These are phyloP conservation scores for Globisporangium cederbergense DNA, from an alignment of 352 stramenopile genomes.

Conservation along the genomic window DNA sequence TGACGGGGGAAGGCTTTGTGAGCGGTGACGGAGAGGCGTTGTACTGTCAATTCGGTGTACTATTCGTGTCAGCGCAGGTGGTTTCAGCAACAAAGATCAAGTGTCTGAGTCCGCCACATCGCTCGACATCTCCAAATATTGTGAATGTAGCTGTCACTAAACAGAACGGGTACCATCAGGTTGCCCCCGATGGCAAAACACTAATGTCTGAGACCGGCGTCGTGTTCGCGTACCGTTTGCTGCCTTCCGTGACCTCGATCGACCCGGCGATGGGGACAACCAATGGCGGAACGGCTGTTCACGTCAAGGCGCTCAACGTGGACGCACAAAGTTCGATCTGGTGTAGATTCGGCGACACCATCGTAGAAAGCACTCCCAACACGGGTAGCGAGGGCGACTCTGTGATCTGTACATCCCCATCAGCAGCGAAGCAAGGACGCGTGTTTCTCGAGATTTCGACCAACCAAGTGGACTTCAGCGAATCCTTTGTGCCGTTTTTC, in stretches of 20 bases:
- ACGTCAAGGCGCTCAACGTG: constrained; percentile 20
- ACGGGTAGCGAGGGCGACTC: neutral
- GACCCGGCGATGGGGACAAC: constrained; percentile 18
- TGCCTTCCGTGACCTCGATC: constrained; percentile 26
- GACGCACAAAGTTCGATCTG: constrained; percentile 15
- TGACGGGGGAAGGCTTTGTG: constrained; percentile 35
- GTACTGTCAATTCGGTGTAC: constrained; percentile 38
- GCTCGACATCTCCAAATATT: constrained; percentile 12
- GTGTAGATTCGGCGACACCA: constrained; percentile 35
- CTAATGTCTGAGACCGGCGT: constrained; percentile 5
- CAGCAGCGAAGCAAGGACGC: constrained; percentile 8
- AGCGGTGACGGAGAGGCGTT: neutral
- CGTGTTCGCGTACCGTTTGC: constrained; percentile 31
- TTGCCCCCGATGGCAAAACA: neutral
- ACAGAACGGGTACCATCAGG: neutral
- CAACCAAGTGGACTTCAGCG: constrained; percentile 46
- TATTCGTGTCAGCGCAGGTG: constrained; percentile 25
- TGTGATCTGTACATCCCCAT: constrained; percentile 23
- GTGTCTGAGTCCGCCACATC: constrained; percentile 29
- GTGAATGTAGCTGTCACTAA: constrained; percentile 30
- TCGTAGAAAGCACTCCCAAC: constrained; percentile 19
- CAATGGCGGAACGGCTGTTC: constrained; percentile 21
- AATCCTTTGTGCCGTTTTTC: constrained; percentile 21
- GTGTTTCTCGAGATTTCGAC: constrained; percentile 35
- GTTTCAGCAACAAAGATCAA: constrained; percentile 12